These are phyloP conservation scores for Naegleria lovaniensis DNA, from an alignment of 208 protist genomes.

Conservation along the genomic window DNA sequence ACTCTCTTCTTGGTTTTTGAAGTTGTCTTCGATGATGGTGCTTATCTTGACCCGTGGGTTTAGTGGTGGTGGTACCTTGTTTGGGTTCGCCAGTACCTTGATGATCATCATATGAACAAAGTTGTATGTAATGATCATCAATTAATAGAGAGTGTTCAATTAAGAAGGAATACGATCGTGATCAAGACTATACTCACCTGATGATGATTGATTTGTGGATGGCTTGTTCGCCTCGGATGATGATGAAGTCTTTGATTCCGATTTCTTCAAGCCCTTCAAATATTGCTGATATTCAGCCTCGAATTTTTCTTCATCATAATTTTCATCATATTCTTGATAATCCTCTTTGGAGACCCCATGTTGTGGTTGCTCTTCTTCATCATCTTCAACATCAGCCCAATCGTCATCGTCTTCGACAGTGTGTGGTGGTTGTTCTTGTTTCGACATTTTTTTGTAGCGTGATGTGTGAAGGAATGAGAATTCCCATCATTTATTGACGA, in stretches of 20 bases:
- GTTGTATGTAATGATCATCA: too few species aligned
- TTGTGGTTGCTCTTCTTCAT: background rate
- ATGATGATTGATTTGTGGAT: too few species aligned
- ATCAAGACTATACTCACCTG: background rate
- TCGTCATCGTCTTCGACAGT: background rate
- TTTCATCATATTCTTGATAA: background rate
- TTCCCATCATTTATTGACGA: too few species aligned
- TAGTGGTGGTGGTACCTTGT: background rate
- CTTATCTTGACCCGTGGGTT: background rate
- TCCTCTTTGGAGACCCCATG: background rate
- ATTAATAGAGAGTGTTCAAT: too few species aligned
- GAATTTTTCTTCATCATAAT: background rate
- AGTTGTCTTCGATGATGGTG: background rate
- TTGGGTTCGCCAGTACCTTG: too few species aligned
- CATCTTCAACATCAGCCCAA: background rate
- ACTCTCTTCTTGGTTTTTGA: background rate
- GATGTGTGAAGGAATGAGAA: too few species aligned
- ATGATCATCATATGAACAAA: too few species aligned
- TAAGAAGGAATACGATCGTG: too few species aligned
- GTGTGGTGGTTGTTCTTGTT: too few species aligned
- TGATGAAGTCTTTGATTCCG: too few species aligned
- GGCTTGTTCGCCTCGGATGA: too few species aligned
- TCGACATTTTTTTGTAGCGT: too few species aligned
- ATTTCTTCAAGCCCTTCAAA: background rate
- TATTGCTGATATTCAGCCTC: background rate